Percentiles rank a stretch among this genome's conserved stretches.
phyloP scores from a whole-genome alignment of 2,329 filamentous ascomycete species.

The Fusarium multiceps region DNA sequence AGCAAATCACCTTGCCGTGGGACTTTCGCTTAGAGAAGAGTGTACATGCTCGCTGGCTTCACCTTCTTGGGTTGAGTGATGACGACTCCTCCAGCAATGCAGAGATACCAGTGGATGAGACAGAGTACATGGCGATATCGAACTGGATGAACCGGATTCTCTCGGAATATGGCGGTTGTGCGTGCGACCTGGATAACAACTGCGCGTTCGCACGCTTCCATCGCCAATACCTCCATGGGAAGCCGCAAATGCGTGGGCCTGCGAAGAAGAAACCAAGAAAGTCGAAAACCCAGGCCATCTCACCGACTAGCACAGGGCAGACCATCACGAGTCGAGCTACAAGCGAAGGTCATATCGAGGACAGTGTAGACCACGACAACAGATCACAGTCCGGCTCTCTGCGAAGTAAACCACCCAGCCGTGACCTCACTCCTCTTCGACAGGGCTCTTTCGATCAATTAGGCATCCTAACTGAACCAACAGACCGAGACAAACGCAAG shows the following conservation, averaged over 20 bases:
- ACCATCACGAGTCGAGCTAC: constrained; percentile 72
- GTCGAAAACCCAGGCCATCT: constrained; percentile 65
- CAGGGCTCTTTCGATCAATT: constrained; percentile 70
- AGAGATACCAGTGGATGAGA: constrained; percentile 67
- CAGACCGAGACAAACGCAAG: constrained; percentile 75
- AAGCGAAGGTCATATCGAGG: constrained; percentile 70
- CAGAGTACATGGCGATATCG: constrained; percentile 69
- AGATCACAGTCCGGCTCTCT: constrained; percentile 60
- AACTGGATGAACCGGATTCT: constrained; percentile 76
- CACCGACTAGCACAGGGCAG: constrained; percentile 71
- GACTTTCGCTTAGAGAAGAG: constrained; percentile 73
- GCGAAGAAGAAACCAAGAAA: constrained; percentile 66
- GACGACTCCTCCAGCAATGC: constrained; percentile 63
- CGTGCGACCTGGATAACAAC: constrained; percentile 72
- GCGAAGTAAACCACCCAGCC: constrained; percentile 73
- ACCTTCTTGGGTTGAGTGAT: constrained; percentile 71
- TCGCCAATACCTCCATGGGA: constrained; percentile 63
- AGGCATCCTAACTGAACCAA: constrained; percentile 71
- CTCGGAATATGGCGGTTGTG: constrained; percentile 83
- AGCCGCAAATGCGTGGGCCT: constrained; percentile 54
- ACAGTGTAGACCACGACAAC: constrained; percentile 64
- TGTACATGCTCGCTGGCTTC: constrained; percentile 64
- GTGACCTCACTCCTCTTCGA: constrained; percentile 71
- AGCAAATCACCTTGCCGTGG: constrained; percentile 74
- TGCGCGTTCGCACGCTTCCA: constrained; percentile 74